Base-by-base conservation (phyloP, 2,329 filamentous ascomycete species). In the Aspergillus intermedius region DNA sequence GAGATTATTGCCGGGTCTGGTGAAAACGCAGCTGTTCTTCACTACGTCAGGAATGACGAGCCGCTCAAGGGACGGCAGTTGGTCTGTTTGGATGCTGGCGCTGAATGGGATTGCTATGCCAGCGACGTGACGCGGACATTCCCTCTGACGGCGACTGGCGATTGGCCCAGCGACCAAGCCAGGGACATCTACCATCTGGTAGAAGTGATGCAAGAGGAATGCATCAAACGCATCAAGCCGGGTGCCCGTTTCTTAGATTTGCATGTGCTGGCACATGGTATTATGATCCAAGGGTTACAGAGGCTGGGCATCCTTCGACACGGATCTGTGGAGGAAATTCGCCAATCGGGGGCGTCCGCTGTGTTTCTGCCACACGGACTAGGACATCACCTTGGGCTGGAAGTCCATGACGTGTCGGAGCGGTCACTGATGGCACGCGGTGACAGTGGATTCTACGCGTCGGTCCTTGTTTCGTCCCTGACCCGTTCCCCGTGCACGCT, bases 1-100 rank as follows among this genome's bases (percentile, higher is more conserved):
- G 81, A 87, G 56, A 84, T 86, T 51, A 96, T 97, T 60, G 83
- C 93, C 15, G 91, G 89, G 0, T 81, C 81, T 30, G 91, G 91
- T 9, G 78, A 82, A 4, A 84, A 87, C 13, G 91, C 87, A 0
- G 88, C 90, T 4, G 93, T 88, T 1, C 77, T 96, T 30, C 91
- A 96, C 71, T 96, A 96, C 60, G 81, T 89, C 21, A 81, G 85
- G 62, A 95, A 95, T 66, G 77, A 90, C 55, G 77, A 84, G 61
- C 77, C 83, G 0, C 72, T 91, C 32, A 70, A 72, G 1, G 82
- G 81, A 40, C 90, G 91, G 71, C 80, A 88, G 47, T 85, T 94
- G 59, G 71, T 96, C 46, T 78, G 95, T 49, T 73, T 96, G 17
- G 91, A 97, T 63, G 91, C 89, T 3, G 91, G 89, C 19, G 84